phyloP scores from a whole-genome alignment of 2,329 filamentous ascomycete genomes.

The Teratosphaeria destructans region DNA sequence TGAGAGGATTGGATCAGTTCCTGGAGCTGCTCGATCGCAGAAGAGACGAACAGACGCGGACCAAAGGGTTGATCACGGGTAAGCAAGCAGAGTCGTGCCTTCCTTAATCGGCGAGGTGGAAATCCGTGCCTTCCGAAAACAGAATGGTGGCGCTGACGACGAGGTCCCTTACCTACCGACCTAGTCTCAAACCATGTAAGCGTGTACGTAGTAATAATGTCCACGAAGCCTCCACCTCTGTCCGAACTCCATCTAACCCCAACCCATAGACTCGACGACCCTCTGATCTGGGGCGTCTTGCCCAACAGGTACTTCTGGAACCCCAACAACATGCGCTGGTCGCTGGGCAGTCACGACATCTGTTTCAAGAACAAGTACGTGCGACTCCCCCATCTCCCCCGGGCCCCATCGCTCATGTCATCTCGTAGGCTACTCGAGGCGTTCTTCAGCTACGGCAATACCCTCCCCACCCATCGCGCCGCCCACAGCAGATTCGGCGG shows the following conservation, averaged over 20 bases:
- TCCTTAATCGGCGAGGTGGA: neutral
- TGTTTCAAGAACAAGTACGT: slow-evolving; percentile 77
- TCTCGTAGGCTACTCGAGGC: slow-evolving; percentile 49
- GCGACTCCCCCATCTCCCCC: neutral
- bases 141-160: neutral
- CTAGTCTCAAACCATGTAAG: slow-evolving; percentile 80
- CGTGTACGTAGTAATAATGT: slow-evolving; percentile 53
- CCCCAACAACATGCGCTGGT: slow-evolving; percentile 72
- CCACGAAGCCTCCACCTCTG: neutral
- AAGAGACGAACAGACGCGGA: slow-evolving; percentile 52
- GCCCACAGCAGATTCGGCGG: slow-evolving; percentile 72
- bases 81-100: slow-evolving; percentile 21
- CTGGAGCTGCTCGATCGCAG: slow-evolving; percentile 65
- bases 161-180: neutral
- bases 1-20: slow-evolving; percentile 66
- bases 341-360: slow-evolving; percentile 86
- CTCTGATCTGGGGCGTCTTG: slow-evolving; percentile 82
- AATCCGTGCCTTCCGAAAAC: neutral
- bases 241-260: neutral
- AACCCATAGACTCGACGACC: slow-evolving; percentile 70
- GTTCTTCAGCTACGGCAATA: slow-evolving; percentile 86
- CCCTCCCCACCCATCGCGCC: slow-evolving; percentile 75
- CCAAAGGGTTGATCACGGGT: slow-evolving; percentile 77
- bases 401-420: neutral
- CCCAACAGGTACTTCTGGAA: slow-evolving; percentile 64